Conservation (phyloP, 2,329 filamentous ascomycete species). For the Davidsoniella eucalypti region DNA sequence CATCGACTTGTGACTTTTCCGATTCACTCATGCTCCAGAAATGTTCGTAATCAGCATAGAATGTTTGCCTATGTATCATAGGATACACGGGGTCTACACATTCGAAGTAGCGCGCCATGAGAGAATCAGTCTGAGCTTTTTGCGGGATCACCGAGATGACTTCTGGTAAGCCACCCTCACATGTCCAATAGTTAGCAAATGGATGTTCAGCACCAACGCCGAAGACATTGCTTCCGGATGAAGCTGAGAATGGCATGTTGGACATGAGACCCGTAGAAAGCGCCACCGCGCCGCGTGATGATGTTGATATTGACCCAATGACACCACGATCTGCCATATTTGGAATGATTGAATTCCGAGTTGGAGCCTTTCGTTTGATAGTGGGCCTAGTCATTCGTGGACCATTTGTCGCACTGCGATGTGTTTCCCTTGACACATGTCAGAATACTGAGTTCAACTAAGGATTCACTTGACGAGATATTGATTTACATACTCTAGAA, state of each 20-base stretch:
- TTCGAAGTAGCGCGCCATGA: conserved; percentile 48
- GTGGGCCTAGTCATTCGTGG: conserved; percentile 41
- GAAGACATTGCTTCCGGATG: conserved; percentile 60
- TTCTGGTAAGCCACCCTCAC: conserved; percentile 56
- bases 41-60: conserved; percentile 62
- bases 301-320: conserved; percentile 19
- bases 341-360: conserved; percentile 27
- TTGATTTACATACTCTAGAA: conserved; percentile 46
- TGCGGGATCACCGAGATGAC: conserved; percentile 60
- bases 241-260: conserved; percentile 54
- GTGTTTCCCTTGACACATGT: conserved; percentile 5
- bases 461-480: background rate
- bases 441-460: background rate
- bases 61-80: conserved; percentile 59
- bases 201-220: conserved; percentile 66
- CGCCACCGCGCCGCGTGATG: conserved; percentile 34
- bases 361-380: conserved; percentile 31
- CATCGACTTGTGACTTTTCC: conserved; percentile 46
- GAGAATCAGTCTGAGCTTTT: conserved; percentile 58
- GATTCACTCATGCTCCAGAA: conserved; percentile 49
- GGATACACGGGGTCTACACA: conserved; percentile 68
- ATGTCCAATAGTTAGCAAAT: conserved; percentile 76
- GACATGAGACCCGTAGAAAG: conserved; percentile 48
- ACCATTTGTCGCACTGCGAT: conserved; percentile 29
- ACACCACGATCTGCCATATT: conserved; percentile 40